Conservation (phyloP, 2,329 filamentous ascomycete species). For the Aspergillus terreus region DNA sequence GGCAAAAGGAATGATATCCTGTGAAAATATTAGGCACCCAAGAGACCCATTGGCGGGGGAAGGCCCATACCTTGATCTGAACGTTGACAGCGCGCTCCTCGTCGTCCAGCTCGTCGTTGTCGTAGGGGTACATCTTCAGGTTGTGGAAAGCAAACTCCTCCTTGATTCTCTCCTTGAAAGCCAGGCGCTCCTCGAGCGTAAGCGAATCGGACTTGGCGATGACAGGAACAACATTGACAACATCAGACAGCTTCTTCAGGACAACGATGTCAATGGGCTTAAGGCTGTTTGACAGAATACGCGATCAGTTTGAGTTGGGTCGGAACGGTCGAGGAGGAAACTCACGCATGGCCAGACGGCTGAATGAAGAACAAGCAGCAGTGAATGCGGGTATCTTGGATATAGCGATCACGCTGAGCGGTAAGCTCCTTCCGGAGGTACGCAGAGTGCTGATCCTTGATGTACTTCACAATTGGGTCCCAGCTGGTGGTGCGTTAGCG, state of each 20-base stretch:
- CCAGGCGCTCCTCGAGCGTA: slow-evolving; percentile 89
- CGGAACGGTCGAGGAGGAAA: slow-evolving; percentile 3
- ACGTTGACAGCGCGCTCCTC: slow-evolving; percentile 92
- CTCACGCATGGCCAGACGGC: slow-evolving; percentile 84
- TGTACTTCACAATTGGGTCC: slow-evolving; percentile 99
- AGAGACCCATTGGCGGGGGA: slow-evolving; percentile 20
- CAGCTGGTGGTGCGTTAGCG: slow-evolving; percentile 53
- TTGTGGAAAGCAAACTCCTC: slow-evolving; percentile 99
- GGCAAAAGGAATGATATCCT: slow-evolving; percentile 94
- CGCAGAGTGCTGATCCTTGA: slow-evolving; percentile 99
- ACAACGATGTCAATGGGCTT: slow-evolving; percentile 99
- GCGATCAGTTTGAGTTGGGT: slow-evolving; percentile 2
- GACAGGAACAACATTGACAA: slow-evolving; percentile 97
- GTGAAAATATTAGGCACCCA: slow-evolving; percentile 16
- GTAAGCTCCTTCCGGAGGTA: slow-evolving; percentile 99
- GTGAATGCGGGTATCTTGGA: slow-evolving; percentile 98
- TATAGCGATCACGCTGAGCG: slow-evolving; percentile 97
- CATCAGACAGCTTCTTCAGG: slow-evolving; percentile 98
- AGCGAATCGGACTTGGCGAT: slow-evolving; percentile 98
- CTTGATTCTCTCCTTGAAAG: slow-evolving; percentile 99
- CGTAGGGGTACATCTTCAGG: slow-evolving; percentile 99
- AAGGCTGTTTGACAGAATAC: slow-evolving; percentile 48
- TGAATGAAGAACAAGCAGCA: slow-evolving; percentile 99
- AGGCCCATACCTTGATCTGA: slow-evolving; percentile 78
- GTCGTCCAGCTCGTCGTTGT: slow-evolving; percentile 97